Conservation (phyloP, 345 rosid species). For the Linum lewisii region DNA sequence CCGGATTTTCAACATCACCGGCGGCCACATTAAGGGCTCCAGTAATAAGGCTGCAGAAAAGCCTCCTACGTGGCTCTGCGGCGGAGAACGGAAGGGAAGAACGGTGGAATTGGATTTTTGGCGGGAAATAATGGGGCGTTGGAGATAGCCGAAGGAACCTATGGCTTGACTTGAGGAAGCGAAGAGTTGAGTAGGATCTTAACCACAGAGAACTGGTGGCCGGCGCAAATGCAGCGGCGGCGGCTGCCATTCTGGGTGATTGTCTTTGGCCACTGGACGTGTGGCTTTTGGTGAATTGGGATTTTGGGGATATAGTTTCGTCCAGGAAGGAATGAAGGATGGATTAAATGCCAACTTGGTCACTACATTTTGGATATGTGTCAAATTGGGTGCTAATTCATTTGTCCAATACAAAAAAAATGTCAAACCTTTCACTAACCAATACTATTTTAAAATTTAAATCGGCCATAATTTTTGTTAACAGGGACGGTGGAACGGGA, state of each 20-base stretch:
- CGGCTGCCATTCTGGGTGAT: conserved; percentile 16
- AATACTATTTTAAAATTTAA: too few species aligned
- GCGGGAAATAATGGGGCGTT: conserved; percentile 17
- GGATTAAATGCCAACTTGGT: neutral
- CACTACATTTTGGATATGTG: too few species aligned
- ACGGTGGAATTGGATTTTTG: conserved; percentile 14
- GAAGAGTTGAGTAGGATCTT: conserved; percentile 30
- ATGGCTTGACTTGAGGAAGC: conserved; percentile 23
- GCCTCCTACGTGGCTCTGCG: conserved; percentile 22
- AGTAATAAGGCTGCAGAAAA: conserved; percentile 26
- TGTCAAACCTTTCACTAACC: too few species aligned
- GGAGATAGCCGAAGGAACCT: neutral
- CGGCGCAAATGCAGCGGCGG: conserved; percentile 38
- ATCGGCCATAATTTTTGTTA: too few species aligned
- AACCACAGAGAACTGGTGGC: conserved; percentile 39
- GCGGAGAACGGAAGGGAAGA: conserved; percentile 3
- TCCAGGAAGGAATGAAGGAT: neutral
- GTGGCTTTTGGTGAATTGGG: neutral
- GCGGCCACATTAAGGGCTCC: conserved; percentile 23
- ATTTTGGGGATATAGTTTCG: neutral
- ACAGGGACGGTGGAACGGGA: too few species aligned
- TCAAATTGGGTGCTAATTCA: too few species aligned
- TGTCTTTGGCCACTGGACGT: neutral
- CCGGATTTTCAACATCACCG: conserved; percentile 19
- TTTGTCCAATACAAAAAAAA: too few species aligned